Base-by-base conservation (phyloP, 768 basidiomycete species). In the Leccinum pellstonianum region DNA sequence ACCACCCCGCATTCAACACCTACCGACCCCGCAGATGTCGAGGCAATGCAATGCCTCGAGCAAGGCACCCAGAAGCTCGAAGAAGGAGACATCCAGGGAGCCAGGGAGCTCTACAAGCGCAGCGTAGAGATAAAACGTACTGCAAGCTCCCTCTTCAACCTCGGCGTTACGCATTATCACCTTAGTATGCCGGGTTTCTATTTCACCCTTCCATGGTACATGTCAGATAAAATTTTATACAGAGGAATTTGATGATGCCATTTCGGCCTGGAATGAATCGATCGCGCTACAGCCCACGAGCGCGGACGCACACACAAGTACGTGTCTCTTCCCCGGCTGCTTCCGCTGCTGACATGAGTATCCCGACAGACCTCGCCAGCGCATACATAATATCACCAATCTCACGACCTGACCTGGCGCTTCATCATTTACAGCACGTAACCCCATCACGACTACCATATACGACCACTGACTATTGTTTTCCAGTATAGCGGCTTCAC, bases 171-270 rank as follows among this genome's bases (percentile, higher is more conserved):
- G 4, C 87, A 91, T 68, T 94, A 93, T 72, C 92, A 94, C 73
- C 82, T 93, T 52, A 93, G 91, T 93, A 70, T 59, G 86, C 80
- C 55, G 23, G 61, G 46, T 56, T 63, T 52, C 41, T 52, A 60
- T 58, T 60, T 56, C 56, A 9, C 62, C n/a, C 52, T 52, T 48
- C 50, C 52, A 63, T 65, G 64, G 51, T 31, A 57, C 55, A 57
- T 60, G 53, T 63, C 66, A 52, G 63, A 62, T 38, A 51, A 48
- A 58, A 47, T 56, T 58, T 61, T 57, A 41, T 62, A 38, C 58
- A 95, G 92, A 93, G 83, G 90, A 94, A 70, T 95, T 86, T 71
- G 88, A 92, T 66, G 85, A 89, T 35, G 93, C 93, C 31, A 94
- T 95, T 62, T 76, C 83, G 43, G 85, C 88, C 35, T 95, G 93